Conservation (phyloP, 352 stramenopile genomes). For the Globisporangium perplexum region DNA sequence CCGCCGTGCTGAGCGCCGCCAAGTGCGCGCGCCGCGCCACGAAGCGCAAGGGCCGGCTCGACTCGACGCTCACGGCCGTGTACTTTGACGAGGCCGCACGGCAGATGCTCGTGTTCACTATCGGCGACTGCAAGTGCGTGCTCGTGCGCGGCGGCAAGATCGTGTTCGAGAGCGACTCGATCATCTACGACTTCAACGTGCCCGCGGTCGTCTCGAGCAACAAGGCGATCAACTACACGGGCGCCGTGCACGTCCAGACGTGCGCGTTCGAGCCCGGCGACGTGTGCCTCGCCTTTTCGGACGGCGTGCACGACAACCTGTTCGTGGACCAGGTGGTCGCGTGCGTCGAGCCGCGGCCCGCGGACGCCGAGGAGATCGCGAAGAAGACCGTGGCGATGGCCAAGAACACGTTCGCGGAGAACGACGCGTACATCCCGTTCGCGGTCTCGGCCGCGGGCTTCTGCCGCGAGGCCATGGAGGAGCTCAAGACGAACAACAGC, state of each 20-base stretch:
- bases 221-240: conserved; percentile 76
- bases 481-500: conserved; percentile 65
- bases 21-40: conserved; percentile 68
- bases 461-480: conserved; percentile 66
- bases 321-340: conserved; percentile 79
- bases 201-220: conserved; percentile 84
- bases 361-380: conserved; percentile 70
- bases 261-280: conserved; percentile 69
- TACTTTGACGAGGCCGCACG: conserved; percentile 68
- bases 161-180: conserved; percentile 85
- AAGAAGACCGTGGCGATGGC: conserved; percentile 62
- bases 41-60: conserved; percentile 72
- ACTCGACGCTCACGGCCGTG: conserved; percentile 80
- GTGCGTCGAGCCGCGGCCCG: conserved; percentile 37
- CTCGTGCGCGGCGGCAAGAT: conserved; percentile 56
- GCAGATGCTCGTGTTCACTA: conserved; percentile 81
- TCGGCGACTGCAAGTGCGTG: conserved; percentile 87
- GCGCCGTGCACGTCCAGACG: conserved; percentile 66
- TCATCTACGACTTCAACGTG: conserved; percentile 90
- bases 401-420: conserved; percentile 60
- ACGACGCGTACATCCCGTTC: conserved; percentile 77
- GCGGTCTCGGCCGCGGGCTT: conserved; percentile 79
- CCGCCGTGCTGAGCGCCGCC: conserved; percentile 64
- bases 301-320: conserved; percentile 86
- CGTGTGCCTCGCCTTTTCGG: conserved; percentile 80